These are phyloP conservation scores for Isoetes taiwanensis DNA, from an alignment of 75 land plant genomes.

Conservation along the genomic window DNA sequence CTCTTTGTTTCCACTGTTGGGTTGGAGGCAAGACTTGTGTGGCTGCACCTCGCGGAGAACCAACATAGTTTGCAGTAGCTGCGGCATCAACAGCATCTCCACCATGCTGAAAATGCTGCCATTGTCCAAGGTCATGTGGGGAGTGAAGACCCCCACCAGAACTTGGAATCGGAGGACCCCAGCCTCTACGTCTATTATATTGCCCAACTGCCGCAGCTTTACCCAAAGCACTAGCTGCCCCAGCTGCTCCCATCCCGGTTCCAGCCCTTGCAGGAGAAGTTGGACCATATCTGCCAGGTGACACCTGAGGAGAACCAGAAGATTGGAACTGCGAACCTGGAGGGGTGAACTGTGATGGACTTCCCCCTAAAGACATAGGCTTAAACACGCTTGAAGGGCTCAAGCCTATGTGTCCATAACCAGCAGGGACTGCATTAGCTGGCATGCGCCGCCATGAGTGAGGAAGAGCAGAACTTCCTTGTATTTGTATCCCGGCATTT, in stretches of 20 bases:
- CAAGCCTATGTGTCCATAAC: slow-evolving; percentile 37
- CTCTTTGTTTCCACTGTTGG: slow-evolving; percentile 27
- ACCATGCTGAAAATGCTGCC: slow-evolving; percentile 23
- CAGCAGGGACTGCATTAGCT: slow-evolving; percentile 14
- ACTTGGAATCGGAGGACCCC: slow-evolving; percentile 23
- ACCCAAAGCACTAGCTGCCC: slow-evolving; percentile 43
- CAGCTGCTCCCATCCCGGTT: too few relatives aligned
- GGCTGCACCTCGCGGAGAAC: slow-evolving; percentile 26
- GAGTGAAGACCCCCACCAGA: slow-evolving; percentile 2
- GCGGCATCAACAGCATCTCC: slow-evolving; percentile 15
- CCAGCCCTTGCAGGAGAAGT: slow-evolving; percentile 51
- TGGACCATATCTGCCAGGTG: slow-evolving; percentile 63
- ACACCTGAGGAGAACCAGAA: slow-evolving; percentile 13
- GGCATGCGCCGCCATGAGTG: slow-evolving; percentile 39
- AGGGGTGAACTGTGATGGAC: slow-evolving; percentile 77
- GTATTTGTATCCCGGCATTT: slow-evolving; percentile 32
- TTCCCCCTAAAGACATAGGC: slow-evolving; percentile 63
- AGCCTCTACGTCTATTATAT: slow-evolving; percentile 34
- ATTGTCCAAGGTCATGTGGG: slow-evolving; percentile 28
- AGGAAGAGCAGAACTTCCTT: slow-evolving; percentile 34
- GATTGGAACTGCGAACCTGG: slow-evolving; percentile 48
- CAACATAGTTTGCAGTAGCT: slow-evolving; percentile 11
- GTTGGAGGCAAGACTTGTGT: slow-evolving; percentile 18
- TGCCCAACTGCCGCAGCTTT: slow-evolving; percentile 43
- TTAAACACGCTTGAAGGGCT: slow-evolving; percentile 46